Evolutionary conservation across 1,284 basidiomycete genomes (phyloP).

Genomic region (Ganoderma meredithae): DNA sequence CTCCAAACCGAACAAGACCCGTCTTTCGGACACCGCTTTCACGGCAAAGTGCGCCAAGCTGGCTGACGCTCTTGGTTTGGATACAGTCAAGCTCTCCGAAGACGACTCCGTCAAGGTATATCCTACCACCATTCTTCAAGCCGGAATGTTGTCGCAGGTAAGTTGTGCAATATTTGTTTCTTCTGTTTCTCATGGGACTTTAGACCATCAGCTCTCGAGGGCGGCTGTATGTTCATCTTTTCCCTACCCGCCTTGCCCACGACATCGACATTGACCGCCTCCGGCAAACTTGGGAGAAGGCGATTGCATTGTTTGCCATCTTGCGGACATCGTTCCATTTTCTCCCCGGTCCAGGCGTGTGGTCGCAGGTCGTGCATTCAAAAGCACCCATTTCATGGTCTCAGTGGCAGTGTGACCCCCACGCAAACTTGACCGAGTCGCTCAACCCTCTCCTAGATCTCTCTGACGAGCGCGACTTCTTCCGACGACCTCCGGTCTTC

Average conservation of each 20-base stretch:
- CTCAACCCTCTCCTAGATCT: conserved; percentile 23
- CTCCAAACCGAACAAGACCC: conserved; percentile 19
- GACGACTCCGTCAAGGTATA: conserved; percentile 47
- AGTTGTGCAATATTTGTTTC: conserved; percentile 9
- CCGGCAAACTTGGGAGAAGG: conserved; percentile 46
- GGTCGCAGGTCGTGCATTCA: conserved; percentile 55
- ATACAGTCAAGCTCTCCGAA: conserved; percentile 38
- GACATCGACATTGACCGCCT: conserved; percentile 43
- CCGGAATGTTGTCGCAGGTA: conserved; percentile 61
- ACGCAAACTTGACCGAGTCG: conserved; percentile 25
- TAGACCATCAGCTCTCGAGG: conserved; percentile 57
- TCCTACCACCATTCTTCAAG: conserved; percentile 54
- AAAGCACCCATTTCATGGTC: conserved; percentile 45
- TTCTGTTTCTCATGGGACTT: neutral
- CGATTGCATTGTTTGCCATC: conserved; percentile 45
- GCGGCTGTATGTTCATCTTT: conserved; percentile 54
- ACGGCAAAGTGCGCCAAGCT: conserved; percentile 30
- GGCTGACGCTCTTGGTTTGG: conserved; percentile 28
- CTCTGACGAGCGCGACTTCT: conserved; percentile 31
- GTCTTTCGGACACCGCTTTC: conserved; percentile 30
- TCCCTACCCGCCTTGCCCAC: conserved; percentile 47
- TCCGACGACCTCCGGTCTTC: conserved; percentile 46
- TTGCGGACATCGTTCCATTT: conserved; percentile 60
- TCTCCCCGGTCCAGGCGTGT: conserved; percentile 45
- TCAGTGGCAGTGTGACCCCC: conserved; percentile 28